phyloP scores from a whole-genome alignment of 805 yeast genomes.

The Cyberlindnera petersonii region DNA sequence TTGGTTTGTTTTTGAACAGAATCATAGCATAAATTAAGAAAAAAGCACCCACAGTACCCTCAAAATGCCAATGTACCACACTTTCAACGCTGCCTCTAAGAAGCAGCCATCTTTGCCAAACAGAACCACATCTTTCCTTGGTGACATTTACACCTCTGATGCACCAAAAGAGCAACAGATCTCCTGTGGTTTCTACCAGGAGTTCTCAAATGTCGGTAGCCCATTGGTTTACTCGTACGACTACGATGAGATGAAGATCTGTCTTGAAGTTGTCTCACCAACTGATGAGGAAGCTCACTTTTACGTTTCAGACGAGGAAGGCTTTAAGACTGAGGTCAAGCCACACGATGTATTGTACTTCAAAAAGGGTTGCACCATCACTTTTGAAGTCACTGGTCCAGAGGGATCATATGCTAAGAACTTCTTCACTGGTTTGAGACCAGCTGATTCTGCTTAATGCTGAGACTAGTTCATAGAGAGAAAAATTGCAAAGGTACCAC shows the following conservation, averaged over 20 bases:
- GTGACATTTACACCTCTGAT: conserved; percentile 59
- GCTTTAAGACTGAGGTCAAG: conserved; percentile 48
- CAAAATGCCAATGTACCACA: conserved; percentile 38
- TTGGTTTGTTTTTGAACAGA: not conserved
- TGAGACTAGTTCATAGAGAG: not conserved
- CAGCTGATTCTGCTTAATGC: conserved; percentile 33
- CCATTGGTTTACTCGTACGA: conserved; percentile 62
- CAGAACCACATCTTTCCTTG: conserved; percentile 65
- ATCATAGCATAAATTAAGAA: no score
- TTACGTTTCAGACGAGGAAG: conserved; percentile 61
- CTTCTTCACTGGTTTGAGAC: conserved; percentile 60
- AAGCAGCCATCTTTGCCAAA: conserved; percentile 61
- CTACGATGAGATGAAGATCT: conserved; percentile 69
- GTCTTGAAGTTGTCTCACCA: conserved; percentile 41
- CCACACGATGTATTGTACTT: conserved; percentile 71
- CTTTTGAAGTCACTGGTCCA: conserved; percentile 54
- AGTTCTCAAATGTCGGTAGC: conserved; percentile 52
- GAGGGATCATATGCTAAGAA: conserved; percentile 50
- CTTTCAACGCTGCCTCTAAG: conserved; percentile 48
- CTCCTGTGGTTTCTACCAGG: conserved; percentile 65
- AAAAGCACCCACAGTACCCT: not conserved
- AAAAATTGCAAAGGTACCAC: not conserved
- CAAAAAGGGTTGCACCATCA: conserved; percentile 63
- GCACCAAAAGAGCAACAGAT: conserved; percentile 58
- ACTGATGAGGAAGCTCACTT: conserved; percentile 56